Conservation (phyloP, 371 early-diverging fungal genomes). For the Mortierella sp. region DNA sequence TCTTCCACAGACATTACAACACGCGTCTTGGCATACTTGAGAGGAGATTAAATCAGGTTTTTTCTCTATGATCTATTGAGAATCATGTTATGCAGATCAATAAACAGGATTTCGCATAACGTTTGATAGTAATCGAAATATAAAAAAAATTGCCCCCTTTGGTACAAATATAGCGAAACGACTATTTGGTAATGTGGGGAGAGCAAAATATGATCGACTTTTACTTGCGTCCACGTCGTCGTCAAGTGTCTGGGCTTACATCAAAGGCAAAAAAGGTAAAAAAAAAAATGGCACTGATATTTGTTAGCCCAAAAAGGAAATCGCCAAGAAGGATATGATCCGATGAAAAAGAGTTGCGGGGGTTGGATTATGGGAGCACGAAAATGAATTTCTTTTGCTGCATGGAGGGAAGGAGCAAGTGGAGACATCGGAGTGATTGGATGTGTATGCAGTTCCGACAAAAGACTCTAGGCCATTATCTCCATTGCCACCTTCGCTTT, state of each 20-base stretch:
- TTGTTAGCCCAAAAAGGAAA: slow-evolving; percentile 1
- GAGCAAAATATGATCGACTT: neutral
- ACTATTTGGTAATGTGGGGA: neutral
- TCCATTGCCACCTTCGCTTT: neutral
- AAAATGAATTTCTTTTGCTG: slow-evolving; percentile 1
- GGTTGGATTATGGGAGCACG: neutral
- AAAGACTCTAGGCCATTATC: neutral
- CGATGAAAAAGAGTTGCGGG: neutral
- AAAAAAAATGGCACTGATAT: neutral
- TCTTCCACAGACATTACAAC: neutral
- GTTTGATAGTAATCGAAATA: neutral
- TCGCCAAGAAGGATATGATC: neutral
- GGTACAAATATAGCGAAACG: neutral
- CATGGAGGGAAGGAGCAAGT: neutral
- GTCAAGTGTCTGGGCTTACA: neutral
- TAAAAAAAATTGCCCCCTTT: no score
- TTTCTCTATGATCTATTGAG: neutral
- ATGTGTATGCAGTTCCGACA: neutral
- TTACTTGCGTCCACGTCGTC: neutral
- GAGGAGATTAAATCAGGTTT: neutral
- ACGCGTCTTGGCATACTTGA: slow-evolving; percentile 1
- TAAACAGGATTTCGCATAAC: neutral
- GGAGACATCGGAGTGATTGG: slow-evolving; percentile 5
- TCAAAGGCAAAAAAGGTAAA: slow-evolving; percentile 1
- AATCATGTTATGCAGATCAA: neutral